A percentile compares a stretch with the other conserved stretches of the same genome.
phyloP scores from a whole-genome alignment of 2,329 filamentous ascomycete genomes.

The Xylariomycetidae sp. region DNA sequence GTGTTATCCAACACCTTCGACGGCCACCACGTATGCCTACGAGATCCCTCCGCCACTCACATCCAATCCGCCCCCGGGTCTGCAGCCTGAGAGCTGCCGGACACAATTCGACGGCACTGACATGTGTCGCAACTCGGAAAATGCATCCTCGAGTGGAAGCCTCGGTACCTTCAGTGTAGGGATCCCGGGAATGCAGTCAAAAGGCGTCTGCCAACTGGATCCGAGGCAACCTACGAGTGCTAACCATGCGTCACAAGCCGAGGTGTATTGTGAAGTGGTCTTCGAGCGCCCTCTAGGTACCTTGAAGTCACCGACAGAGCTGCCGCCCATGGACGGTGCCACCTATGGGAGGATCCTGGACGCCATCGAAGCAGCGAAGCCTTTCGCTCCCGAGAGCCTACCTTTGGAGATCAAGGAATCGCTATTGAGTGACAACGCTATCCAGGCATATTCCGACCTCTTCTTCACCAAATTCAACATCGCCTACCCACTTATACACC shows the following conservation, averaged over 20 bases:
- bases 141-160: neutral
- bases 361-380: conserved; percentile 44
- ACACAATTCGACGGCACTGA: neutral
- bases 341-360: conserved; percentile 26
- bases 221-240: too few species aligned
- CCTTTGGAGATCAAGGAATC: conserved; percentile 42
- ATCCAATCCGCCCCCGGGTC: neutral
- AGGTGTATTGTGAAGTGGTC: too few species aligned
- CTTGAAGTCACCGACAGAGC: conserved; percentile 4
- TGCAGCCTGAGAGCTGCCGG: neutral
- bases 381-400: conserved; percentile 40
- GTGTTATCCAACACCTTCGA: neutral
- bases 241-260: conserved; percentile 7
- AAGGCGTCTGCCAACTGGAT: neutral
- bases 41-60: too few species aligned
- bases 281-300: conserved; percentile 13
- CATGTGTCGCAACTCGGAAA: neutral
- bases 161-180: neutral
- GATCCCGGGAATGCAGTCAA: conserved; percentile 11
- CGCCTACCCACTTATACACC: conserved; percentile 53
- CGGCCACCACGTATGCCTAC: too few species aligned
- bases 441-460: conserved; percentile 52
- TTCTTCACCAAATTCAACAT: conserved; percentile 58
- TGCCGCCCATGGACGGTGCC: conserved; percentile 32
- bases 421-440: conserved; percentile 40